Evolutionary conservation across 2,329 filamentous ascomycete genomes (phyloP).

Genomic region (Endoconidiophora polonica): DNA sequence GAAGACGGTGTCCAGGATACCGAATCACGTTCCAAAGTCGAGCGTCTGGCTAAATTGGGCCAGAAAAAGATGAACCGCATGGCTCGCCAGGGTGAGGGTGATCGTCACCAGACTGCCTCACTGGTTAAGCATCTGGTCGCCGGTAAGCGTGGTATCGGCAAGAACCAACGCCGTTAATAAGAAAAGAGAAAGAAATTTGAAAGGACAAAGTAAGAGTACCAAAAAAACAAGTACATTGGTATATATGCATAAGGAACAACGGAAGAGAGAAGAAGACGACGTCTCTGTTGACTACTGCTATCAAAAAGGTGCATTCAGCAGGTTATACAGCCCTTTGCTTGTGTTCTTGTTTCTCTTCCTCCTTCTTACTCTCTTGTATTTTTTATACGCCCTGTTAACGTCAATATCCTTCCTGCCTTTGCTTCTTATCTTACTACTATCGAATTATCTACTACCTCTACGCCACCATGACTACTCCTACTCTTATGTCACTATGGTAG

Average conservation of each 20-base stretch:
- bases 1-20: conserved; percentile 63
- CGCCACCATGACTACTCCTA: no score
- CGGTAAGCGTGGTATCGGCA: conserved; percentile 88
- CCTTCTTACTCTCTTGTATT: no score
- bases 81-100: conserved; percentile 90
- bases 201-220: neutral
- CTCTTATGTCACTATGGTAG: no score
- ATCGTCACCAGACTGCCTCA: conserved; percentile 70
- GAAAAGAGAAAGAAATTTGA: neutral
- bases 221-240: conserved; percentile 11
- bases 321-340: no score
- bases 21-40: conserved; percentile 55
- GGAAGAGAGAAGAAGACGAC: no score
- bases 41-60: conserved; percentile 69
- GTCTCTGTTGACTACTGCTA: no score
- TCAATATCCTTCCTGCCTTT: no score
- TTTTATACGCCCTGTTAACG: no score
- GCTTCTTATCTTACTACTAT: no score
- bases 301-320: no score
- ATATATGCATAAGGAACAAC: conserved; percentile 10
- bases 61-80: conserved; percentile 99
- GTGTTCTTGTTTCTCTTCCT: no score
- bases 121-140: conserved; percentile 83
- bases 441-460: no score
- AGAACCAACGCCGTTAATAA: conserved; percentile 54